phyloP scores from a whole-genome alignment of 305 asterid genomes.

The Vinca major region DNA sequence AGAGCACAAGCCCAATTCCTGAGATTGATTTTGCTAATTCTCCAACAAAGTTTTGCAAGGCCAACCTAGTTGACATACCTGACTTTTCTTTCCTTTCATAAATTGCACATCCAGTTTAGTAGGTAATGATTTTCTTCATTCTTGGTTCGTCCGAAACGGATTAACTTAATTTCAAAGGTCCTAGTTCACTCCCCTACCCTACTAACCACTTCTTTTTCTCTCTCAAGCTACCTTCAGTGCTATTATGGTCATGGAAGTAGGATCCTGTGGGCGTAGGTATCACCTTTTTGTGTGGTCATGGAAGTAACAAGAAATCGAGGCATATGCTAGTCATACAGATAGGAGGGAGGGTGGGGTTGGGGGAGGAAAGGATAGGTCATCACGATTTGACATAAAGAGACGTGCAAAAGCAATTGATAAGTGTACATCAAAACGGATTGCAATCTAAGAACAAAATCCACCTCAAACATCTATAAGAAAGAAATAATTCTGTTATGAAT shows the following conservation, averaged over 20 bases:
- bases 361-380: neutral
- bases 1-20: too few relatives aligned
- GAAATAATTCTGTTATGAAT: too few relatives aligned
- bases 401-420: neutral
- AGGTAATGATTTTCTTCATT: neutral
- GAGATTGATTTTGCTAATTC: too few relatives aligned
- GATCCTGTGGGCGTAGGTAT: too few relatives aligned
- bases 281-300: too few relatives aligned
- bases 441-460: neutral
- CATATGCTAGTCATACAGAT: neutral
- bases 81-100: too few relatives aligned
- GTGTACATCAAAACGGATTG: neutral
- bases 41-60: too few relatives aligned
- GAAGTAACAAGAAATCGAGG: neutral
- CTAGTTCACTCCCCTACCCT: too few relatives aligned
- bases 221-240: too few relatives aligned
- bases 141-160: neutral
- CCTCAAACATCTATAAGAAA: neutral
- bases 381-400: slow-evolving; percentile 5
- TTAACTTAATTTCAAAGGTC: neutral
- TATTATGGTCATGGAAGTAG: too few relatives aligned
- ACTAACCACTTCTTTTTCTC: neutral
- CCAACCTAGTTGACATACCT: too few relatives aligned
- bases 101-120: neutral
- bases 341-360: neutral